Conservation (phyloP, 169 alveolate species). For the Plasmodium sp. region DNA sequence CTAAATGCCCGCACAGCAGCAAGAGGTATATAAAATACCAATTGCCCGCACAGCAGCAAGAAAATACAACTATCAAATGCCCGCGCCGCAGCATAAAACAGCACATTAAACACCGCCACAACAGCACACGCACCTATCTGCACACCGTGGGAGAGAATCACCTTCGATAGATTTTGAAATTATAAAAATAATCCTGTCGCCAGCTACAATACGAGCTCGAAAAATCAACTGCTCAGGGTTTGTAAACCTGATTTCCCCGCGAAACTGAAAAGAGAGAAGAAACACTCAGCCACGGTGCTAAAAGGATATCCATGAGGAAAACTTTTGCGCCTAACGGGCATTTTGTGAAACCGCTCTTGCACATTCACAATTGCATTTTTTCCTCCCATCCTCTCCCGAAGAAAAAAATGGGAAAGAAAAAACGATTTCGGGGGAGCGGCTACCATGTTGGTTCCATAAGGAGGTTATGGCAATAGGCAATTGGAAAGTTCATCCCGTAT, state of each 20-base stretch:
- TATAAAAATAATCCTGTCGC: not conserved
- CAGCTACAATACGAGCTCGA: not conserved
- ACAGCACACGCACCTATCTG: not conserved
- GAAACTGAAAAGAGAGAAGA: not conserved
- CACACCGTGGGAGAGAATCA: constrained; percentile 1
- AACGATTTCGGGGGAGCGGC: constrained; percentile 1
- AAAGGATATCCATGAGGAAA: not conserved
- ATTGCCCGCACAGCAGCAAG: no score
- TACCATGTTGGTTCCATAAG: not conserved
- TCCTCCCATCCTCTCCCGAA: not conserved
- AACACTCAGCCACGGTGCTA: not conserved
- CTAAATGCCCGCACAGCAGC: no score
- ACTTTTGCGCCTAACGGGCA: not conserved
- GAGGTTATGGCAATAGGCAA: not conserved
- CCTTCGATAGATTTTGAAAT: not conserved
- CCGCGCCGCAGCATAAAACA: not conserved
- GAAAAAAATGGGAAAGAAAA: not conserved
- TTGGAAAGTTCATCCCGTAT: not conserved
- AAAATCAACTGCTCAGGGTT: not conserved
- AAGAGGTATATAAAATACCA: no score
- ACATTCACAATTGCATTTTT: not conserved
- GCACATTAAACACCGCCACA: not conserved
- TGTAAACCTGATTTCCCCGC: constrained; percentile 1
- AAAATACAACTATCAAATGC: no score
- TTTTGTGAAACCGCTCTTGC: not conserved